phyloP scores from a whole-genome alignment of 257 asterid species.

The Nicotiana tabacum region DNA sequence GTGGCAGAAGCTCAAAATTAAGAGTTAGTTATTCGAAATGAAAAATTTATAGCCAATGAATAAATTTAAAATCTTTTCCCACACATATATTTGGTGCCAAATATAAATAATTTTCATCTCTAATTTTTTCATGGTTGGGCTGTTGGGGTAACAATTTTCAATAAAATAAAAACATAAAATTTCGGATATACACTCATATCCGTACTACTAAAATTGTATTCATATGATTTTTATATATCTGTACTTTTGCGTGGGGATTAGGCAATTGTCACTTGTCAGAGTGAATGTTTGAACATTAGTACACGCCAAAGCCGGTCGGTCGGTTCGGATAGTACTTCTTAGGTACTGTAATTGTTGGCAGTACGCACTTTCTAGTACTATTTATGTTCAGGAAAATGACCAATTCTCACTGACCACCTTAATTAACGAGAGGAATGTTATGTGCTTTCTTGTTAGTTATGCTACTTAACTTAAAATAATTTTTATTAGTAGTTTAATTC shows the following conservation, averaged over 20 bases:
- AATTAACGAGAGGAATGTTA: background rate
- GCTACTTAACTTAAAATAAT: no score
- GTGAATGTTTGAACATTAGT: conserved; percentile 5
- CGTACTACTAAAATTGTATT: background rate
- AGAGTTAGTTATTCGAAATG: no score
- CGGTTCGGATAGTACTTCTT: background rate
- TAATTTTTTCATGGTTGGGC: no score
- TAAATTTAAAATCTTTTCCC: no score
- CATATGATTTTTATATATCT: no score
- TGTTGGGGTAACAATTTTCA: no score
- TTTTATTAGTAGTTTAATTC: no score
- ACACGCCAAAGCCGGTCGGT: background rate
- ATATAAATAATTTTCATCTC: no score
- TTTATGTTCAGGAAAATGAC: background rate
- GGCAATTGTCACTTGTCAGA: background rate
- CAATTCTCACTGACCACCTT: background rate
- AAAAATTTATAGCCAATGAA: no score
- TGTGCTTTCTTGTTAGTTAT: background rate
- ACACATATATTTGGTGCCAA: no score
- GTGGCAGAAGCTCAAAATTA: no score
- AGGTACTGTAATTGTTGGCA: background rate
- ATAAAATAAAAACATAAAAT: background rate
- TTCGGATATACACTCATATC: background rate
- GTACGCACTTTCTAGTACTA: background rate
- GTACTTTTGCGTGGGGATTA: background rate